Conservation (phyloP, 1,284 basidiomycete genomes). For the Porogramme epimiltina region DNA sequence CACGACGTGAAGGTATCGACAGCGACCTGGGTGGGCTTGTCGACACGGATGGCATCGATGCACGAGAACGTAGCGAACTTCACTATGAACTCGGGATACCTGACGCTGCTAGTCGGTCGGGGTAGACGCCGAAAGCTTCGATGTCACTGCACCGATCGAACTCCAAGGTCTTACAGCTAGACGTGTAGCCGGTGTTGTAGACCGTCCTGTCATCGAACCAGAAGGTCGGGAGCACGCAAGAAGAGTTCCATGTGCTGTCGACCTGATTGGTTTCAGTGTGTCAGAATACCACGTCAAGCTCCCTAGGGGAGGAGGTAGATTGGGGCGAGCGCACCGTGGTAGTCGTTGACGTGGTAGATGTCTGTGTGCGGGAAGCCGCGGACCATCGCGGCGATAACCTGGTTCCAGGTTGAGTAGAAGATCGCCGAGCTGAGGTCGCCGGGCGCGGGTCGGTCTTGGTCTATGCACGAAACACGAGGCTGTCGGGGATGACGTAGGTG, state of each 20-base stretch:
- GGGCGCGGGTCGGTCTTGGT: slow-evolving; percentile 94
- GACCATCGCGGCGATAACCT: slow-evolving; percentile 89
- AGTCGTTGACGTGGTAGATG: slow-evolving; percentile 89
- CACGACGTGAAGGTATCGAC: slow-evolving; percentile 79
- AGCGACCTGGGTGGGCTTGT: slow-evolving; percentile 90
- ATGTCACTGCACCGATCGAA: slow-evolving; percentile 95
- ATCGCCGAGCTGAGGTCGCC: slow-evolving; percentile 93
- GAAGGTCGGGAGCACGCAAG: slow-evolving; percentile 77
- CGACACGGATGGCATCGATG: slow-evolving; percentile 91
- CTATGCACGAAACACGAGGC: slow-evolving; percentile 92
- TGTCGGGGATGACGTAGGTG: slow-evolving; percentile 89
- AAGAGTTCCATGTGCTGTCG: slow-evolving; percentile 66
- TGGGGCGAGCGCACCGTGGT: slow-evolving; percentile 88
- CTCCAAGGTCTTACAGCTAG: slow-evolving; percentile 79
- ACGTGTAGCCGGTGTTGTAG: slow-evolving; percentile 50
- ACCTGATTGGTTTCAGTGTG: too few relatives aligned
- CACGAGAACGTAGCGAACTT: slow-evolving; percentile 81
- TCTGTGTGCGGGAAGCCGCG: slow-evolving; percentile 84
- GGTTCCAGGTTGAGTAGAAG: slow-evolving; percentile 97
- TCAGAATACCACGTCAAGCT: too few relatives aligned
- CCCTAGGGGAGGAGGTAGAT: slow-evolving; percentile 90
- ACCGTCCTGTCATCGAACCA: slow-evolving; percentile 76
- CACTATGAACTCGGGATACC: slow-evolving; percentile 80
- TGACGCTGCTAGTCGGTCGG: slow-evolving; percentile 95
- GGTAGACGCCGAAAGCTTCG: slow-evolving; percentile 94